A percentile compares a stretch with the other conserved stretches of the same genome.
These are phyloP conservation scores for Entomortierella parvispora DNA, from an alignment of 192 early-diverging fungal genomes.

Conservation along the genomic window DNA sequence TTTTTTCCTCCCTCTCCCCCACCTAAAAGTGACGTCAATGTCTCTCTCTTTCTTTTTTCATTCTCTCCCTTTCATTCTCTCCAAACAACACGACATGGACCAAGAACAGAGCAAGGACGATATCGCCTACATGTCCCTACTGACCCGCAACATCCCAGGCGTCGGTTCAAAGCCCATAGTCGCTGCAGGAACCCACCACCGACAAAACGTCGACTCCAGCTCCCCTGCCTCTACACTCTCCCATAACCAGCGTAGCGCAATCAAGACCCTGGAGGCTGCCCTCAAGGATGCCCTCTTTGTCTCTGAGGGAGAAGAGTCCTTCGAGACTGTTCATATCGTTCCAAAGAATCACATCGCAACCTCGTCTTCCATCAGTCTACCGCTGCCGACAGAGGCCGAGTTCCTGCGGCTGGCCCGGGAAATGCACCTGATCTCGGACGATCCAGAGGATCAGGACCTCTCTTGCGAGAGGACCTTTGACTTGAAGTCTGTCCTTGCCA, in stretches of 20 bases:
- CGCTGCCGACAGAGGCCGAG: conserved; percentile 17
- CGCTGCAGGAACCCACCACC: not conserved
- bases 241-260: conserved; percentile 15
- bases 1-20: not conserved
- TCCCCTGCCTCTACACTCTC: not conserved
- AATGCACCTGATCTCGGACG: not conserved
- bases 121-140: conserved; percentile 35
- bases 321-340: conserved; percentile 21
- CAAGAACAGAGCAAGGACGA: conserved; percentile 1
- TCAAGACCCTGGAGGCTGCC: conserved; percentile 14
- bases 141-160: conserved; percentile 41
- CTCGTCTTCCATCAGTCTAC: not conserved
- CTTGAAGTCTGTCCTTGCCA: conserved; percentile 1
- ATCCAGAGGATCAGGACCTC: not conserved
- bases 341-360: not conserved
- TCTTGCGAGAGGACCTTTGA: conserved; percentile 10
- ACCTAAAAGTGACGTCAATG: not conserved
- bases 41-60: not conserved
- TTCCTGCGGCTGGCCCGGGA: conserved; percentile 9
- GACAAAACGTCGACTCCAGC: not conserved
- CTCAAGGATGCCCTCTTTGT: conserved; percentile 22
- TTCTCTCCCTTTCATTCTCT: too few relatives aligned
- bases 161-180: conserved; percentile 16
- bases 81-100: conserved; percentile 12
- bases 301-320: conserved; percentile 46